phyloP scores from a whole-genome alignment of 768 basidiomycete species.

The Hirschioporus abietinus region DNA sequence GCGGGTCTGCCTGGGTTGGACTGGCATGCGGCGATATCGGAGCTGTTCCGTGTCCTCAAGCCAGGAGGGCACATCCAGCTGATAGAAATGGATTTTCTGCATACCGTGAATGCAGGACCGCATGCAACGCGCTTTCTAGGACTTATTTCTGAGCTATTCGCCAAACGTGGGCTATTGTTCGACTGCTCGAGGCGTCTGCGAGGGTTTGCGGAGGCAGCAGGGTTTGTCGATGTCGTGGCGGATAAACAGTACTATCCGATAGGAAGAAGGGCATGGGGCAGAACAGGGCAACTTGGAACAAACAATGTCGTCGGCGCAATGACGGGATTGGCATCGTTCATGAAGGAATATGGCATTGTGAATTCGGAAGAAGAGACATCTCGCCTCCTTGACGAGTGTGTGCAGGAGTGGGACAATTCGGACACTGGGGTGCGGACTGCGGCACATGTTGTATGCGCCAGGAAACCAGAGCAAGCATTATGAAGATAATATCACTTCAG shows the following conservation, averaged over 20 bases:
- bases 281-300: not conserved
- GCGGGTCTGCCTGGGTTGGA: conserved; percentile 22
- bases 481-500: no score
- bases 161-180: not conserved
- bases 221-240: not conserved
- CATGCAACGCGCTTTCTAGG: not conserved
- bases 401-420: not conserved
- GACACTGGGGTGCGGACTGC: not conserved
- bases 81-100: conserved; percentile 16
- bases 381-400: not conserved
- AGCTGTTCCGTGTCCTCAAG: conserved; percentile 26
- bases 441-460: not conserved
- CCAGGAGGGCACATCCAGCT: conserved; percentile 30
- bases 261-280: not conserved
- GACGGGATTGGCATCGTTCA: not conserved
- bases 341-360: not conserved
- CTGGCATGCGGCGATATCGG: conserved; percentile 22
- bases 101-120: conserved; percentile 9
- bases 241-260: not conserved
- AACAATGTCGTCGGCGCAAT: not conserved
- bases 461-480: not conserved
- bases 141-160: not conserved
- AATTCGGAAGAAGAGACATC: not conserved
- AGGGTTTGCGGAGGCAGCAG: not conserved
- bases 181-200: not conserved